phyloP scores from a whole-genome alignment of 768 basidiomycete genomes.

The Leccinum obscurum region DNA sequence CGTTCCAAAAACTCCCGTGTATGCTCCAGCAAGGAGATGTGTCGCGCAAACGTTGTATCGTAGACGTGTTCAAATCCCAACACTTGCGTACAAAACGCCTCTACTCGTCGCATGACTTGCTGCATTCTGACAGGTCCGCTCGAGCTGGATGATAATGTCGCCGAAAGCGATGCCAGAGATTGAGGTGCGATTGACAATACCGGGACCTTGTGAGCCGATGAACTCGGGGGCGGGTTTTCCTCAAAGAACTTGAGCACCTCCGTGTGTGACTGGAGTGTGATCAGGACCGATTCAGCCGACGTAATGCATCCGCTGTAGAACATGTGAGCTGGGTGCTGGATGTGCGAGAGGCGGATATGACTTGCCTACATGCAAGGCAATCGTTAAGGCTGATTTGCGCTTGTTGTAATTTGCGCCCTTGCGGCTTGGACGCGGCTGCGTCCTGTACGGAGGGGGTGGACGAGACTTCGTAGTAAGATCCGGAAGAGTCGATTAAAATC shows the following conservation, averaged over 20 bases:
- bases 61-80: constrained; percentile 83
- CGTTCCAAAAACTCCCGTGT: constrained; percentile 79
- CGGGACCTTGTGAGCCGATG: constrained; percentile 51
- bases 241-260: constrained; percentile 84
- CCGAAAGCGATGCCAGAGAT: constrained; percentile 77
- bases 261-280: constrained; percentile 91
- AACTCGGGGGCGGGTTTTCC: constrained; percentile 46
- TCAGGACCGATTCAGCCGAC: constrained; percentile 95
- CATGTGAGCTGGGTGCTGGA: constrained; percentile 12
- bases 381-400: constrained; percentile 97
- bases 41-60: constrained; percentile 94
- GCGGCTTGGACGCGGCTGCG: constrained; percentile 23
- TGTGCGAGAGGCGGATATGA: constrained; percentile 7
- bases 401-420: constrained; percentile 71
- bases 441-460: constrained; percentile 26
- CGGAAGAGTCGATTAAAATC: constrained; percentile 83
- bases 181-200: constrained; percentile 91
- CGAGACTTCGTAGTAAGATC: constrained; percentile 85
- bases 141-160: constrained; percentile 53
- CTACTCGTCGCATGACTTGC: constrained; percentile 68
- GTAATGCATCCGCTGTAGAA: constrained; percentile 89
- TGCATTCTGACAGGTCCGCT: constrained; percentile 46
- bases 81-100: constrained; percentile 62
- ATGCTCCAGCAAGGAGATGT: constrained; percentile 82
- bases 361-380: constrained; percentile 96